Percentiles rank a stretch among this genome's conserved stretches.
phyloP scores from a whole-genome alignment of 2,329 filamentous ascomycete species.

The Penicillium verrucosum region DNA sequence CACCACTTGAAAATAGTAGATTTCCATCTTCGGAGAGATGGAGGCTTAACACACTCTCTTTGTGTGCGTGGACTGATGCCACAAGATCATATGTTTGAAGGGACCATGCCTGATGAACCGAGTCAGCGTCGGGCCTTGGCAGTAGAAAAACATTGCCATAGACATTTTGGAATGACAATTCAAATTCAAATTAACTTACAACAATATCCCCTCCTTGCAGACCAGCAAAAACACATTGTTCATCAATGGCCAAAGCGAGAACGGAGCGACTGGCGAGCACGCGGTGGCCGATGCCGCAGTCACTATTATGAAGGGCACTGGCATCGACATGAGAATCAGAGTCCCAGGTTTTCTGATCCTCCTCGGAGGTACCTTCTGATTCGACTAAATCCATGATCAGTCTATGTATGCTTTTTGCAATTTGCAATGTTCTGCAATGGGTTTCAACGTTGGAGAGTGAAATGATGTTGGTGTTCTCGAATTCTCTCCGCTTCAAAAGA shows the following conservation, averaged over 20 bases:
- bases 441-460: constrained; percentile 19
- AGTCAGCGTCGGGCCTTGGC: constrained; percentile 11
- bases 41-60: constrained; percentile 83
- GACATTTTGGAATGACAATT: not conserved
- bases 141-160: not conserved
- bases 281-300: constrained; percentile 43
- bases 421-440: not conserved
- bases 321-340: constrained; percentile 28
- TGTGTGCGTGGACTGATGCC: constrained; percentile 78
- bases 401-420: not conserved
- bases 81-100: constrained; percentile 82
- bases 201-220: constrained; percentile 92
- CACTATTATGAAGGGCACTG: constrained; percentile 22
- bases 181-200: constrained; percentile 39
- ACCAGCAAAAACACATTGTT: constrained; percentile 81
- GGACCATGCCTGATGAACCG: constrained; percentile 65
- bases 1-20: constrained; percentile 86
- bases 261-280: constrained; percentile 44
- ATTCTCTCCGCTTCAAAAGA: constrained; percentile 3
- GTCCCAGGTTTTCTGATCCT: constrained; percentile 36
- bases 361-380: constrained; percentile 36
- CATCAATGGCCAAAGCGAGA: constrained; percentile 76
- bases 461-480: constrained; percentile 9
- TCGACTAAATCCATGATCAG: constrained; percentile 36
- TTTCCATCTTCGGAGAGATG: constrained; percentile 71